Evolutionary conservation across 768 basidiomycete species (phyloP).

Genomic region (Tephrocybe sp.): DNA sequence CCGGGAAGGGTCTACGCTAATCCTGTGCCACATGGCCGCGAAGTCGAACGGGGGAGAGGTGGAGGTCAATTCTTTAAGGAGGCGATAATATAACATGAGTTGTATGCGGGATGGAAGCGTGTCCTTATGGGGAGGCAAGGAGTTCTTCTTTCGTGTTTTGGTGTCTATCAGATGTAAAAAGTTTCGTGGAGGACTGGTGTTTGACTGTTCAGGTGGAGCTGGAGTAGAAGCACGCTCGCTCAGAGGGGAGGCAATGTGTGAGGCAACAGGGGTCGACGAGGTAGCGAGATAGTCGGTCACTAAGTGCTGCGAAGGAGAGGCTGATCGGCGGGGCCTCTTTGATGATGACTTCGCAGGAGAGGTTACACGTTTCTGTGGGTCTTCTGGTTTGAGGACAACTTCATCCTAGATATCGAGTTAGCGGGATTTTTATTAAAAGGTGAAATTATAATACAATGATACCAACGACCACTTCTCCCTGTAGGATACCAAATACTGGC

Average conservation of each 20-base stretch:
- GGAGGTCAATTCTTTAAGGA: slow-evolving; percentile 54
- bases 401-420: slow-evolving; percentile 50
- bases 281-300: slow-evolving; percentile 13
- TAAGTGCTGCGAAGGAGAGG: slow-evolving; percentile 14
- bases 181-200: slow-evolving; percentile 11
- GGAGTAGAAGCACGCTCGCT: background rate
- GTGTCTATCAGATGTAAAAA: slow-evolving; percentile 58
- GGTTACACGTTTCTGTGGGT: slow-evolving; percentile 9
- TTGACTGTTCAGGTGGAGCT: slow-evolving; percentile 9
- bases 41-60: slow-evolving; percentile 51
- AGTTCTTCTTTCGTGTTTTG: slow-evolving; percentile 58
- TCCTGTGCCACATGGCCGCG: slow-evolving; percentile 46
- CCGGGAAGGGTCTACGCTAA: slow-evolving; percentile 41
- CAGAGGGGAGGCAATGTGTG: background rate
- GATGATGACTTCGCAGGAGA: slow-evolving; percentile 12
- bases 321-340: slow-evolving; percentile 20
- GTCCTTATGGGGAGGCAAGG: slow-evolving; percentile 59
- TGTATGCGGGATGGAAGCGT: slow-evolving; percentile 62
- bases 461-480: slow-evolving; percentile 65
- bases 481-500: slow-evolving; percentile 77
- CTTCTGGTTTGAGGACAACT: slow-evolving; percentile 29
- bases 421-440: too few species aligned
- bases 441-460: slow-evolving; percentile 60
- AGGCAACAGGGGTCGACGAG: background rate
- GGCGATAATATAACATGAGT: slow-evolving; percentile 75